Base-by-base conservation (phyloP, 2,329 filamentous ascomycete species). In the Metarhizium humberi region DNA sequence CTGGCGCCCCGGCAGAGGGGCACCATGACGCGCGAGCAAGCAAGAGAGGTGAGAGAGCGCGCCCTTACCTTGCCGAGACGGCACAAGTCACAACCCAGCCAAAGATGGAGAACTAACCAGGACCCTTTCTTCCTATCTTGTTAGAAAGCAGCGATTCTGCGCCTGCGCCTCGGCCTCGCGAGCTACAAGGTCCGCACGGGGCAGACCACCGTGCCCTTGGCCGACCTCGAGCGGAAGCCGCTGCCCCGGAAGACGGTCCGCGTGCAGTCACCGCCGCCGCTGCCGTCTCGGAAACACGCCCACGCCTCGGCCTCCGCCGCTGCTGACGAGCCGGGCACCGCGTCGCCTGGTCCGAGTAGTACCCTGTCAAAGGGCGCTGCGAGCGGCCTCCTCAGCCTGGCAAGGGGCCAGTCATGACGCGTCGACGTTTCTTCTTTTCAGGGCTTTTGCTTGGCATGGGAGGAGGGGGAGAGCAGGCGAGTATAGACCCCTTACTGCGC, bases 161-260 rank as follows among this genome's bases (percentile, higher is more conserved):
- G 79, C 52, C 77, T 89, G 10, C 80, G 87, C n/a, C 79, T 92
- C 16, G 77, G 80, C 32, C 78, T 90, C 20, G 88, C 86, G 14
- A 80, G 80, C 64, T 91, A 90, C 75, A 91, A 91, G 70, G 76
- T 92, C 60, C 79, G 78, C 56, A 91, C 87, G 2, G 84, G 87
- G 57, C 88, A 92, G 69, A 79, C 83, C 54, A 73, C 80, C 56
- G 76, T 88, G 32, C 84, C 86, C 1, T 77, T 89, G 58, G 75
- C 83, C 55, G 71, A 80, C 49, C 74, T 90, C 20, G 73, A 83
- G 62, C 65, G 55, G 32, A 67, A 64, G 50, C 70, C 69, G 6
- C 60, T 72, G 14, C 60, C 58, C 55, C 56, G 58, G 16, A 59
- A 58, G 30, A 57, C 59, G 43, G 60, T 68, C 51, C 59, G 61